These are phyloP conservation scores for Hypoxylon sp. DNA, from an alignment of 2,329 filamentous ascomycete species.

Conservation along the genomic window DNA sequence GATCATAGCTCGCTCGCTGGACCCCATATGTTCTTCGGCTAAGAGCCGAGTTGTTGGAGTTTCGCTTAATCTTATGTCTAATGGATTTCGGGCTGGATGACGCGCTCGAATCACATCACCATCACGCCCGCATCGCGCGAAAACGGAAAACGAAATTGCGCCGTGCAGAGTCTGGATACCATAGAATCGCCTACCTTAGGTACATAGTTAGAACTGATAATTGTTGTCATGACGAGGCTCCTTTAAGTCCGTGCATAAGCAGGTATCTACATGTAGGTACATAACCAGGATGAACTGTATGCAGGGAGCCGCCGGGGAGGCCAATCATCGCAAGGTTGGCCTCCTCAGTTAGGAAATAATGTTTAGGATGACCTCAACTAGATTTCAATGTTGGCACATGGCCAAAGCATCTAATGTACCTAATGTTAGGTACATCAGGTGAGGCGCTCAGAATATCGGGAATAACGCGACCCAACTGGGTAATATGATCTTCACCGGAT, in stretches of 20 bases:
- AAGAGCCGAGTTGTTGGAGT: conserved; percentile 5
- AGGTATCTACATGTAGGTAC: not conserved
- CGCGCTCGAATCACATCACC: not conserved
- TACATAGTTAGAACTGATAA: not conserved
- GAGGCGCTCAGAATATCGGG: not conserved
- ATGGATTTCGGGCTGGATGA: not conserved
- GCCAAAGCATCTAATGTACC: too few relatives aligned
- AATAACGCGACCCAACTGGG: not conserved
- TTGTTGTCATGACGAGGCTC: not conserved
- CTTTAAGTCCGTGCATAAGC: not conserved
- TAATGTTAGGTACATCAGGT: too few relatives aligned
- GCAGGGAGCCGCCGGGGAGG: not conserved
- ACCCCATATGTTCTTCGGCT: conserved; percentile 2
- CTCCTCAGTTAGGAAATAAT: conserved; percentile 12
- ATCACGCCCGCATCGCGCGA: not conserved
- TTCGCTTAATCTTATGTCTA: not conserved
- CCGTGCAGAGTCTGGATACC: not conserved
- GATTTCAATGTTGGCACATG: not conserved
- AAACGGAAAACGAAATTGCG: not conserved
- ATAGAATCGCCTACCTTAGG: not conserved
- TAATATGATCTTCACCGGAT: not conserved
- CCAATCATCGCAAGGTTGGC: conserved; percentile 7
- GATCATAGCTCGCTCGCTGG: not conserved
- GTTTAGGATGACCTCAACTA: not conserved
- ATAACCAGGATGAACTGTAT: not conserved